Evolutionary conservation across 768 basidiomycete genomes (phyloP).

Genomic region (Imleria badia): DNA sequence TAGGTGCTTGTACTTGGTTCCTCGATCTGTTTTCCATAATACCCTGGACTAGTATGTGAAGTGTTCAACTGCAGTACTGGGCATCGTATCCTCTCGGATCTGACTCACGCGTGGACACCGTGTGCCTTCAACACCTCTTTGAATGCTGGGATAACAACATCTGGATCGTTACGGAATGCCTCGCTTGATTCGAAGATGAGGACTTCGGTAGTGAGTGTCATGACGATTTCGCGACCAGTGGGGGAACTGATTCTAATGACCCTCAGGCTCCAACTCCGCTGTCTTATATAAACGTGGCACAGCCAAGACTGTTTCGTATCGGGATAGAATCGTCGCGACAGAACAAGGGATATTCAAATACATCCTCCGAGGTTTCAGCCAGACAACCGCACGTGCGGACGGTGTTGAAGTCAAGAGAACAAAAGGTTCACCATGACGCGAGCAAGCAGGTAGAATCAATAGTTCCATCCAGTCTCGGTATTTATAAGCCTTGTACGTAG

Average conservation of each 20-base stretch:
- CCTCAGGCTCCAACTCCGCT: no score
- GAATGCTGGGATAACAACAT: constrained; percentile 1
- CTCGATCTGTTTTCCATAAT: constrained; percentile 24
- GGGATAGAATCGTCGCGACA: no score
- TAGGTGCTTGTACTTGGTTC: not conserved
- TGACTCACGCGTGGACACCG: constrained; percentile 16
- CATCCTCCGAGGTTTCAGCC: no score
- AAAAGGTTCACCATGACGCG: no score
- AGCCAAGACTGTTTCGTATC: not conserved
- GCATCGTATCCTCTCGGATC: not conserved
- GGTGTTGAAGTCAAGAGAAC: no score
- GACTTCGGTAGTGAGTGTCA: constrained; percentile 22
- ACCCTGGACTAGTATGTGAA: constrained; percentile 13
- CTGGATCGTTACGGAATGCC: constrained; percentile 4
- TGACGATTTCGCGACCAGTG: not conserved
- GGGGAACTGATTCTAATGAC: no score
- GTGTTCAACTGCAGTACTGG: no score
- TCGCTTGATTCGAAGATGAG: constrained; percentile 18
- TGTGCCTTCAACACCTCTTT: constrained; percentile 6
- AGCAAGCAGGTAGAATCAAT: no score
- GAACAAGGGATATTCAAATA: no score
- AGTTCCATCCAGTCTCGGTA: no score
- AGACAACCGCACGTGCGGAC: no score
- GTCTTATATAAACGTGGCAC: not conserved
- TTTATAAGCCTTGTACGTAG: no score